Conservation (phyloP, 257 asterid species). For the Nicotiana obtusifolia region DNA sequence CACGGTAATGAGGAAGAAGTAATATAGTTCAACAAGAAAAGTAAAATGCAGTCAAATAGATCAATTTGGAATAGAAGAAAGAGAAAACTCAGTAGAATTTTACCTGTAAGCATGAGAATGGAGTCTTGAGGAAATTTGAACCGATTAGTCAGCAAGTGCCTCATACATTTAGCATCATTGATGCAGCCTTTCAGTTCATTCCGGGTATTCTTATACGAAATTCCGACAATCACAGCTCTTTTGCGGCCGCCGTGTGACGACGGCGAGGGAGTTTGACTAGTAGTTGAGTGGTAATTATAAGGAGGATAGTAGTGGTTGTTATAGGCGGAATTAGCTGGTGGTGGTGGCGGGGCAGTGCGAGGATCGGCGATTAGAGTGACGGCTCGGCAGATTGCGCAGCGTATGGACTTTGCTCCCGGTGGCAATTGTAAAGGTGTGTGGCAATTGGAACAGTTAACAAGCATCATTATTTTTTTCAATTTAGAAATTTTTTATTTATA, state of each 20-base stretch:
- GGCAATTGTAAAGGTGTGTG: constrained; percentile 78
- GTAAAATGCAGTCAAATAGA: not conserved
- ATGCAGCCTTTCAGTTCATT: constrained; percentile 80
- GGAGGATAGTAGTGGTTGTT: constrained; percentile 4
- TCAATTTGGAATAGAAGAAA: not conserved
- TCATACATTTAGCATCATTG: constrained; percentile 90
- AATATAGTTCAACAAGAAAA: not conserved
- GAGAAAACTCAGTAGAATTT: not conserved
- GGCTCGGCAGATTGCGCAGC: constrained; percentile 79
- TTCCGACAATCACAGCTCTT: constrained; percentile 80
- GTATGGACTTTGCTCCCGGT: constrained; percentile 67
- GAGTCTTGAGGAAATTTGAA: constrained; percentile 74
- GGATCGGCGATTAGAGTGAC: constrained; percentile 54
- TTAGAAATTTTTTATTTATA: not conserved
- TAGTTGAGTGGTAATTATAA: constrained; percentile 37
- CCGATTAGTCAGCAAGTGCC: constrained; percentile 47
- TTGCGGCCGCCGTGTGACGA: constrained; percentile 46
- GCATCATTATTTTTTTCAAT: constrained; percentile 42
- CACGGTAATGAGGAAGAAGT: not conserved
- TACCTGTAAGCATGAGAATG: constrained; percentile 87
- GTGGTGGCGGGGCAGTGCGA: constrained; percentile 10
- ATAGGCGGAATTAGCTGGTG: constrained; percentile 30
- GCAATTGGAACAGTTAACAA: constrained; percentile 76
- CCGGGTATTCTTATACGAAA: constrained; percentile 47
- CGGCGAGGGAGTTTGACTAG: constrained; percentile 28